Percentiles rank a stretch among this genome's conserved stretches.
Evolutionary conservation across 805 yeast genomes (phyloP).

Genomic region (Babjeviella inositovora): DNA sequence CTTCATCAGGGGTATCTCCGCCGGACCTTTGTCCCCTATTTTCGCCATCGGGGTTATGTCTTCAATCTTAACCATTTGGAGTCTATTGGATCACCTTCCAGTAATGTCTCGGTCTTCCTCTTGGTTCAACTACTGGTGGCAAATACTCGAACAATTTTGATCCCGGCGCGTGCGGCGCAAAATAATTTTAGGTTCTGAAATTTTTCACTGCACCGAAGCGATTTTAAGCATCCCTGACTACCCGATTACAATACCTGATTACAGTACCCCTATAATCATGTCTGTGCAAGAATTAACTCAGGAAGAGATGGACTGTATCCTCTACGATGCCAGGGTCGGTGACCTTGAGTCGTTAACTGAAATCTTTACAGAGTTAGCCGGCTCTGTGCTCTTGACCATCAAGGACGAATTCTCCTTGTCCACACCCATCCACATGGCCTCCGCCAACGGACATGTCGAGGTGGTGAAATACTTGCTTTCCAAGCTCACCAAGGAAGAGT

Average conservation of each 20-base stretch:
- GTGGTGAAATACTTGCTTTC: conserved; percentile 45
- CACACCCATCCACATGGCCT: conserved; percentile 87
- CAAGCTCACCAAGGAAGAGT: conserved; percentile 13
- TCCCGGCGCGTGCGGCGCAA: background rate
- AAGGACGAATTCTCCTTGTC: conserved; percentile 49
- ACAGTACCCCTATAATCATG: background rate
- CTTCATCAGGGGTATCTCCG: too few species aligned
- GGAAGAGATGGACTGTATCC: conserved; percentile 72
- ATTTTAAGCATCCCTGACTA: background rate
- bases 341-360: conserved; percentile 64
- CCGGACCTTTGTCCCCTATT: too few species aligned
- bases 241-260: background rate
- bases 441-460: conserved; percentile 82
- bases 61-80: conserved; percentile 1
- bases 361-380: conserved; percentile 40
- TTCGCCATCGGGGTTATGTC: too few species aligned
- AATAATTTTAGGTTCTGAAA: background rate
- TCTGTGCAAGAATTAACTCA: conserved; percentile 28
- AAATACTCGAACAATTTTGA: too few species aligned
- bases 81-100: background rate
- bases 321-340: conserved; percentile 78
- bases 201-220: background rate
- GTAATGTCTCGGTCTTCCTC: background rate
- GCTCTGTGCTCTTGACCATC: conserved; percentile 26
- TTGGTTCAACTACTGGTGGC: background rate